phyloP scores from a whole-genome alignment of 2,329 filamentous ascomycete species.

The Monilinia fructicola region DNA sequence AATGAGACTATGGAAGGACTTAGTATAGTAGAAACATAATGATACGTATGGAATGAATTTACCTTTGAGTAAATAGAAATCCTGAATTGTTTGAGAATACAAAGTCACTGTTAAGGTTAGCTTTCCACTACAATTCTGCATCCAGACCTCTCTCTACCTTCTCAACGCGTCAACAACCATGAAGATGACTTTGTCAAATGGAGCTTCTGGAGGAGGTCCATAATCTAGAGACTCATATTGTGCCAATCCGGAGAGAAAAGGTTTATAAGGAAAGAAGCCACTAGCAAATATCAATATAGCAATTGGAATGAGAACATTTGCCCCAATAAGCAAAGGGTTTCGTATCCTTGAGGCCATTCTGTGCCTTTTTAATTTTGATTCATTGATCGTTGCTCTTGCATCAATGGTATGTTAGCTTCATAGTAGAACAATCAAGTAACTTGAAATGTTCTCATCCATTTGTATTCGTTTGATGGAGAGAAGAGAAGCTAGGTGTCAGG shows the following conservation, averaged over 20 bases:
- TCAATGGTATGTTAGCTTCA: slow-evolving; percentile 5
- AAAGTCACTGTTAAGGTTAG: slow-evolving; percentile 68
- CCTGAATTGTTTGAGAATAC: slow-evolving; percentile 80
- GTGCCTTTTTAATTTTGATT: slow-evolving; percentile 14
- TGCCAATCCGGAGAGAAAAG: slow-evolving; percentile 82
- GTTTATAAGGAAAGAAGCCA: slow-evolving; percentile 98
- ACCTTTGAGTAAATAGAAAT: slow-evolving; percentile 88
- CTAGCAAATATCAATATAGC: slow-evolving; percentile 76
- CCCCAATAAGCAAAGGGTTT: slow-evolving; percentile 52
- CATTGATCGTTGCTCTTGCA: slow-evolving; percentile 12
- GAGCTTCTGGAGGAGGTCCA: slow-evolving; percentile 59
- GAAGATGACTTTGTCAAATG: slow-evolving; percentile 88
- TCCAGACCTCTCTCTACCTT: slow-evolving; percentile 56
- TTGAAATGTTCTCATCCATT: slow-evolving; percentile 5
- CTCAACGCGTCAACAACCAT: slow-evolving; percentile 97
- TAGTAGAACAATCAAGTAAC: neutral
- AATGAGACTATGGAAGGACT: slow-evolving; percentile 31
- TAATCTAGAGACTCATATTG: slow-evolving; percentile 58
- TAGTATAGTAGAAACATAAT: slow-evolving; percentile 12
- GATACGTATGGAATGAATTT: slow-evolving; percentile 26
- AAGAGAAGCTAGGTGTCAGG: slow-evolving; percentile 21
- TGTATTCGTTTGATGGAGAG: neutral
- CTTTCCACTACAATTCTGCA: slow-evolving; percentile 6
- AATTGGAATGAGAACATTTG: slow-evolving; percentile 75
- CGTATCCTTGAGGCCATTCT: slow-evolving; percentile 35